These are phyloP conservation scores for Penicillium antarcticum DNA, from an alignment of 495 filamentous ascomycete genomes.

Conservation along the genomic window DNA sequence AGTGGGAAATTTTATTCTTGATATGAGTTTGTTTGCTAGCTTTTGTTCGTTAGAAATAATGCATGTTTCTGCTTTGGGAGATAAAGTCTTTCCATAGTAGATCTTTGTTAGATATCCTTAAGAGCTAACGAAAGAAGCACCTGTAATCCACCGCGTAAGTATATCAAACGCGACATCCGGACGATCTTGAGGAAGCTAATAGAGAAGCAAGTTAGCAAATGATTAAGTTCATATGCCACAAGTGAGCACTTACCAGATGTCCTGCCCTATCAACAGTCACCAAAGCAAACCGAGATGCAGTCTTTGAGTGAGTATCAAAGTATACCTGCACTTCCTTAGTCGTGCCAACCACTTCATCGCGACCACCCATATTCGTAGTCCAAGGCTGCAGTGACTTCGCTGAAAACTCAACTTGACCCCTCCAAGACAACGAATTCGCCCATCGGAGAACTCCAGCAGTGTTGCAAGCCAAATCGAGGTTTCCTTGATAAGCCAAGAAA, in stretches of 20 bases:
- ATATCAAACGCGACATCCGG: constrained; percentile 35
- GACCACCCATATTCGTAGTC: constrained; percentile 23
- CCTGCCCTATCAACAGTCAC: constrained; percentile 26
- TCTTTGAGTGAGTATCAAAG: background rate
- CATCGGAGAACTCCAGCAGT: constrained; percentile 41
- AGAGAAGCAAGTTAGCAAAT: background rate
- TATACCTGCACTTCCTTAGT: constrained; percentile 20
- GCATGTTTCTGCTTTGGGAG: background rate
- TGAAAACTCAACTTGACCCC: constrained; percentile 40
- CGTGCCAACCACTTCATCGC: constrained; percentile 13
- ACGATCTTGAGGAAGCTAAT: constrained; percentile 32
- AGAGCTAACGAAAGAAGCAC: constrained; percentile 12
- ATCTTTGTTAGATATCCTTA: background rate
- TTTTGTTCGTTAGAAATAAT: too few species aligned
- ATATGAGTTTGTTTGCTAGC: too few species aligned
- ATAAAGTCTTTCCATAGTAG: background rate
- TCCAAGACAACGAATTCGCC: constrained; percentile 39
- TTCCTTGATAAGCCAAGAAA: constrained; percentile 45
- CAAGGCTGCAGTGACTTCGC: constrained; percentile 34
- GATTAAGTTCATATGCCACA: background rate
- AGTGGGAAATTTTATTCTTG: too few species aligned
- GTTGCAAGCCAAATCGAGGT: constrained; percentile 45
- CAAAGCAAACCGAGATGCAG: constrained; percentile 22
- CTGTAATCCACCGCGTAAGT: constrained; percentile 32
- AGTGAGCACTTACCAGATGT: constrained; percentile 20